A percentile compares a stretch with the other conserved stretches of the same genome.
Conservation (phyloP, 2,329 filamentous ascomycete species). For the Boeremia exigua region DNA sequence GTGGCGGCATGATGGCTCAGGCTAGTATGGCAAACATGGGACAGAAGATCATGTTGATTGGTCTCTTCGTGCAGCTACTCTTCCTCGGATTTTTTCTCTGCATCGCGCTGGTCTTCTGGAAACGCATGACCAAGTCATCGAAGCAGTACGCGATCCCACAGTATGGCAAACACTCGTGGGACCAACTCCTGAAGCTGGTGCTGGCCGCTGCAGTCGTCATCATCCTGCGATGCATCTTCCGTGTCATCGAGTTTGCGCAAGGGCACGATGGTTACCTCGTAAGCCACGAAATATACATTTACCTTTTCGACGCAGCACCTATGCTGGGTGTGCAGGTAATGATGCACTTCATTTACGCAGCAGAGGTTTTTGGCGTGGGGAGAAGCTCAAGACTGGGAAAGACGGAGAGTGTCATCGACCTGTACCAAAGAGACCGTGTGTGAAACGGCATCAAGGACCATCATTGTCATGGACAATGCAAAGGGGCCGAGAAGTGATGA, state of each 20-base stretch:
- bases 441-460: not conserved
- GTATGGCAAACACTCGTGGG: conserved; percentile 44
- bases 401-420: conserved; percentile 25
- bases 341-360: conserved; percentile 32
- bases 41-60: conserved; percentile 31
- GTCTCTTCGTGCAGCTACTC: conserved; percentile 32
- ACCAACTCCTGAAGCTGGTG: conserved; percentile 50
- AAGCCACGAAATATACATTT: conserved; percentile 52
- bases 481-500: no score
- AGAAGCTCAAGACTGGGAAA: conserved; percentile 16
- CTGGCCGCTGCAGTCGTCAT: conserved; percentile 55
- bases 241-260: conserved; percentile 56
- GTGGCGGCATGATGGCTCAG: conserved; percentile 33
- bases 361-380: conserved; percentile 23
- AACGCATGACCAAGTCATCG: conserved; percentile 26
- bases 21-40: conserved; percentile 21
- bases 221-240: conserved; percentile 56
- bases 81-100: conserved; percentile 34
- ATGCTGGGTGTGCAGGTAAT: conserved; percentile 52
- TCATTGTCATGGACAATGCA: not conserved
- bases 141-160: conserved; percentile 20
- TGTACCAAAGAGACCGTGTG: conserved; percentile 21
- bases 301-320: conserved; percentile 54
- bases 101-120: conserved; percentile 30
- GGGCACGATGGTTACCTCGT: conserved; percentile 55